Base-by-base conservation (phyloP, 331 rosid species). In the Cydonia oblonga region DNA sequence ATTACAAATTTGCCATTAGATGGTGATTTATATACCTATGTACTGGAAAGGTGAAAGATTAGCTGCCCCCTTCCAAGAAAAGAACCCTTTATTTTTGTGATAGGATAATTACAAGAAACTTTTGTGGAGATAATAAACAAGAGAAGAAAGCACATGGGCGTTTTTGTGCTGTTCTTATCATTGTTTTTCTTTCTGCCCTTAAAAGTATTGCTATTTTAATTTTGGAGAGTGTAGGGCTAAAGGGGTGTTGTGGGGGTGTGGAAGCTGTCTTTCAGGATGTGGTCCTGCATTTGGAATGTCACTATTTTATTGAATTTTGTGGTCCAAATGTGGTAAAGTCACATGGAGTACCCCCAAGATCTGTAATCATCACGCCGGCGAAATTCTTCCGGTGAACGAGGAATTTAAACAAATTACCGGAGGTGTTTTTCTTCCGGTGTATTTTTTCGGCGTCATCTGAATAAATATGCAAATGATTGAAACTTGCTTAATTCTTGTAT, bases 241-340 rank as follows among this genome's bases (percentile, higher is more conserved):
- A 35, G 29, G 64, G 64, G 53, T 20, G 30, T 57, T 64, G 9
- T 49, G 68, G 68, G 9, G 75, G 28, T 69, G 29, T 42, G 63
- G 44, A 11, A 73, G 70, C 76, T 9, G 65, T 64, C 75, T 33
- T 61, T 81, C 84, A 64, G 82, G 79, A 75, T 67, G 87, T 87
- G 98, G 96, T 90, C 92, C 97, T 66, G 80, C 56, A 53, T 40
- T 57, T 24, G 61, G 25, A 72, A 72, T 59, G 81, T 82, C 80
- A 7, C 76, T 60, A 56, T 80, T 74, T 76, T 70, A 23, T 61
- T 51, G 72, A 81, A 71, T 81, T 61, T 72, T 85, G 90, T 87
- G 92, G 96, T 83, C 96, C 96, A 73, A 58, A 69, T 60, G 18
- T 20, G 70, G 79, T 68, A 60, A 2, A 86, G 80, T 83, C 78